Conservation (phyloP, 1,139 yeast species). For the Suhomyces panamericanus region DNA sequence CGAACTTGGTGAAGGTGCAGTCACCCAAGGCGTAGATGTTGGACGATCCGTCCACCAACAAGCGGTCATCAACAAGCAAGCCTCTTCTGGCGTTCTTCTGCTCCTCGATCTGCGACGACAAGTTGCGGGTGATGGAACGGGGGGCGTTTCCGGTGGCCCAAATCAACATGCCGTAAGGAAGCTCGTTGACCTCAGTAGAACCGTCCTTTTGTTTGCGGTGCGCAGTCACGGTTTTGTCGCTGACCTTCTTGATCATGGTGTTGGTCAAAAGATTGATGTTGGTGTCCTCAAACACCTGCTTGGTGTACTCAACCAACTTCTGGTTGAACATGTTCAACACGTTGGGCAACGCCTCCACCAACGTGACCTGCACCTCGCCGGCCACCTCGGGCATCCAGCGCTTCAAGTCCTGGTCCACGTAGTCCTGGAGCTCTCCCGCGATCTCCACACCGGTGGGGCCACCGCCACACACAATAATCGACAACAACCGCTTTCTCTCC, state of each 20-base stretch:
- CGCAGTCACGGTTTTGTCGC: conserved; percentile 65
- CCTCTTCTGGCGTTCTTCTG: conserved; percentile 92
- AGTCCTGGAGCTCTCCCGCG: conserved; percentile 94
- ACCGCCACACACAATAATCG: conserved; percentile 90
- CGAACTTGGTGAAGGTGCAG: conserved; percentile 86
- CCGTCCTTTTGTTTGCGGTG: conserved; percentile 69
- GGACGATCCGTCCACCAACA: conserved; percentile 80
- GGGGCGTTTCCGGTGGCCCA: conserved; percentile 99
- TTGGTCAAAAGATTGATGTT: conserved; percentile 75
- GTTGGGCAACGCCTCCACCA: conserved; percentile 90
- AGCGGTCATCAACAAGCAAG: conserved; percentile 75
- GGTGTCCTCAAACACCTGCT: conserved; percentile 75
- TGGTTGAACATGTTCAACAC: conserved; percentile 86
- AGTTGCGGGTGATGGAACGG: conserved; percentile 68
- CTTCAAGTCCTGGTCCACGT: conserved; percentile 83
- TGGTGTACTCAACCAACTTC: conserved; percentile 81
- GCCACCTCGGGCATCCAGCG: conserved; percentile 90
- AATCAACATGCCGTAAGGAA: conserved; percentile 89
- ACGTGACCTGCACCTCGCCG: conserved; percentile 74
- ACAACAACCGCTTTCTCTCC: conserved; percentile 77
- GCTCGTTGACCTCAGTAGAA: conserved; percentile 52
- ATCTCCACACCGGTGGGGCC: conserved; percentile 98
- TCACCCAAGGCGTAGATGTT: conserved; percentile 92
- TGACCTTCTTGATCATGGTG: conserved; percentile 87
- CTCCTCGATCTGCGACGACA: conserved; percentile 70